Conservation (phyloP, 768 basidiomycete species). For the Calocybe gangraenosa region DNA sequence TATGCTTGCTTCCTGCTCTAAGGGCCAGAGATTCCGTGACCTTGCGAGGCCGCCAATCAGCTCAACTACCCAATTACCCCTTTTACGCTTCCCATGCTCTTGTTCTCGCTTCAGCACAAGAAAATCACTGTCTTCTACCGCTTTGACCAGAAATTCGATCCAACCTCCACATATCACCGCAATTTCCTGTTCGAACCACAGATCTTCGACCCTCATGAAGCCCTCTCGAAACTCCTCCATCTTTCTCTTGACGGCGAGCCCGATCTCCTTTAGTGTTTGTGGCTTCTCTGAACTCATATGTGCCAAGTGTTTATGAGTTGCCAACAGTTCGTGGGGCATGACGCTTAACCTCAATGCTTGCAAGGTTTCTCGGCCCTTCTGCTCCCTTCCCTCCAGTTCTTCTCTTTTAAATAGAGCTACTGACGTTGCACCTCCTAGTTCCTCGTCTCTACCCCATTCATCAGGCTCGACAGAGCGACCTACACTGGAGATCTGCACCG, state of each 20-base stretch:
- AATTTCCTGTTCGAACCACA: constrained; percentile 48
- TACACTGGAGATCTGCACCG: constrained; percentile 53
- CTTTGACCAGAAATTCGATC: constrained; percentile 50
- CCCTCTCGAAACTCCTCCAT: constrained; percentile 53
- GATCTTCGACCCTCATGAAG: constrained; percentile 44
- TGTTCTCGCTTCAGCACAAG: constrained; percentile 34
- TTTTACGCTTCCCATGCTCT: constrained; percentile 26
- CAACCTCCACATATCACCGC: constrained; percentile 53
- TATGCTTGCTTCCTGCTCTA: constrained; percentile 27
- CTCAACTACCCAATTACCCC: constrained; percentile 40
- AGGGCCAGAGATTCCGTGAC: constrained; percentile 25
- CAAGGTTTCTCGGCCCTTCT: constrained; percentile 31
- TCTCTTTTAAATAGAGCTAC: constrained; percentile 58
- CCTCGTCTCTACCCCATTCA: constrained; percentile 66
- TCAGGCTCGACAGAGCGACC: constrained; percentile 59
- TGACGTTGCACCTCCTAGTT: constrained; percentile 62
- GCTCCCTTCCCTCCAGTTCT: constrained; percentile 33
- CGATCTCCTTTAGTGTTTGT: constrained; percentile 41
- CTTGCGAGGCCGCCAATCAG: constrained; percentile 33
- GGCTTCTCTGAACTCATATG: constrained; percentile 46
- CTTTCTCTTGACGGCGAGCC: constrained; percentile 38
- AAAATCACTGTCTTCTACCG: constrained; percentile 38
- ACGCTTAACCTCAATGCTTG: constrained; percentile 19
- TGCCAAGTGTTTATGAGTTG: constrained; percentile 43
- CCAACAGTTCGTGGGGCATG: constrained; percentile 43